These are phyloP conservation scores for Penicillium sp. DNA, from an alignment of 2,329 filamentous ascomycete genomes.

Conservation along the genomic window DNA sequence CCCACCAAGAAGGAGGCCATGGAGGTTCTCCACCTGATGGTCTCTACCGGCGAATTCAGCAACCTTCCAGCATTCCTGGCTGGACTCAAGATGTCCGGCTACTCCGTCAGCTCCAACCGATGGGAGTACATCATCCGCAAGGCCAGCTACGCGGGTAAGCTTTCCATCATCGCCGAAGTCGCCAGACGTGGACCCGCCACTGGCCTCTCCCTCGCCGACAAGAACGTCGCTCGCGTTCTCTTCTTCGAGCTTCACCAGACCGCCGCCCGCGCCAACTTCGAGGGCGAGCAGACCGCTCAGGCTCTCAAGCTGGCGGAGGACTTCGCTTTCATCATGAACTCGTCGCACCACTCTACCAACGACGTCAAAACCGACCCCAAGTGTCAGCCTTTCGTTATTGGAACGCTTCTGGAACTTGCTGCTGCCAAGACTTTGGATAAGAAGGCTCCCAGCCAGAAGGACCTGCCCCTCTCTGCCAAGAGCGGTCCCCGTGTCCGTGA, in stretches of 20 bases:
- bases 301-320: conserved; percentile 37
- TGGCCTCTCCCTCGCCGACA: conserved; percentile 35
- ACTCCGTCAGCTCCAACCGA: conserved; percentile 23
- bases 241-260: conserved; percentile 42
- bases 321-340: conserved; percentile 37
- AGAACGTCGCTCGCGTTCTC: conserved; percentile 33
- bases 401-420: conserved; percentile 47
- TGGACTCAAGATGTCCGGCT: conserved; percentile 37
- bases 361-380: conserved; percentile 37
- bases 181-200: conserved; percentile 39
- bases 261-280: conserved; percentile 36
- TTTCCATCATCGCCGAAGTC: conserved; percentile 39
- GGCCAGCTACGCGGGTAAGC: conserved; percentile 38
- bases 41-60: conserved; percentile 41
- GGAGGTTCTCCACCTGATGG: conserved; percentile 38
- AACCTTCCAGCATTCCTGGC: conserved; percentile 45
- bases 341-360: conserved; percentile 30
- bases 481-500: conserved; percentile 38
- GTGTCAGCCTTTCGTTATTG: conserved; percentile 45
- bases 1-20: conserved; percentile 37
- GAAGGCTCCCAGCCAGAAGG: conserved; percentile 35
- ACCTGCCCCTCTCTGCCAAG: conserved; percentile 30
- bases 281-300: conserved; percentile 32
- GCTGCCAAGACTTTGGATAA: conserved; percentile 36
- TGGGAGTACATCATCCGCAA: conserved; percentile 42